Base-by-base conservation (phyloP, 1,284 basidiomycete genomes). In the Rhodotorula glutinis region DNA sequence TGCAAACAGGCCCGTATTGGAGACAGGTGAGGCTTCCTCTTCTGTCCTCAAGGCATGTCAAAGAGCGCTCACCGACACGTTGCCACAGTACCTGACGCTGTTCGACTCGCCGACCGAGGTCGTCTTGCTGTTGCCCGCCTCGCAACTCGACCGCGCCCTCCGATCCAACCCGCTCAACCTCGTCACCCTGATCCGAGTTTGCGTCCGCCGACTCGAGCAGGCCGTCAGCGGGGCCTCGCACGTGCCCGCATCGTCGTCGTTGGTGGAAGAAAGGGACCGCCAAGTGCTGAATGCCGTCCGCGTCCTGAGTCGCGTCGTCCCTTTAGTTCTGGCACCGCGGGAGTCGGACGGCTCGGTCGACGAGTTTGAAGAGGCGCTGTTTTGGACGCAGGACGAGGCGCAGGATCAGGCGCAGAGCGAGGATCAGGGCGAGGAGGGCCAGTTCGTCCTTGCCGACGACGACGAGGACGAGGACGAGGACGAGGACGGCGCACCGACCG, bases 91-190 rank as follows among this genome's bases (percentile, higher is more conserved):
- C 78, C 87, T 89, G 71, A 80, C 84, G 46, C 81, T 95, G 16
- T 94, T 94, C 78, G 90, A 91, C 80, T 88, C 89, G 11, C 83
- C 90, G 0, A 88, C 90, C 0, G 92, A 95, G 76, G 90, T 92
- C 25, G 91, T 90, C 80, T 88, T 90, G 33, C 83, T 95, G 65
- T 88, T 96, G 71, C 91, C 52, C 57, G 47, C 51, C 60, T 60
- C 46, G 53, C 4, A 72, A 91, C 91, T 95, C 71, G 87, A 89
- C 51, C 85, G 87, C 73, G 88, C 90, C 17, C 83, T 93, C n/a
- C 79, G 84, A 25, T 86, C 87, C 57, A 87, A 89, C 40, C 91
- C 91, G 3, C 85, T 88, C 76, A 96, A 96, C 77, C 82, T 95
- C 66, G 85, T 86, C 30, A 92, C 89, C 27, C 86, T 96, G 58